Evolutionary conservation across 495 filamentous ascomycete species (phyloP).

Genomic region (Annulohypoxylon stygium): DNA sequence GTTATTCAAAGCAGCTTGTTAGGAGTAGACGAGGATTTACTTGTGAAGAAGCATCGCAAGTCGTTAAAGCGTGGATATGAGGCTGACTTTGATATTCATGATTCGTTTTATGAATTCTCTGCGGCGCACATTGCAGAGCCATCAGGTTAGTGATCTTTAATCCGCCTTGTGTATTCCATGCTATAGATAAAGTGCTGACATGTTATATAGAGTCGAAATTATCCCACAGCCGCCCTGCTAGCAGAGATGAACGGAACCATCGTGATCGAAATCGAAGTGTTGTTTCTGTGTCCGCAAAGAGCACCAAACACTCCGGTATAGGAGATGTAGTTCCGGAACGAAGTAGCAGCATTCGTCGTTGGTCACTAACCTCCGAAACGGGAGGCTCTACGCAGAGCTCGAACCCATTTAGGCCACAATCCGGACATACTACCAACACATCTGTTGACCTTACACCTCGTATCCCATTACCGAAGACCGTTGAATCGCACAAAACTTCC

Average conservation of each 20-base stretch:
- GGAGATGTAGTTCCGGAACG: slow-evolving; percentile 45
- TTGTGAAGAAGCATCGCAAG: slow-evolving; percentile 17
- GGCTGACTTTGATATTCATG: slow-evolving; percentile 35
- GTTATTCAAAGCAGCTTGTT: slow-evolving; percentile 23
- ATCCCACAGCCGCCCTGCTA: slow-evolving; percentile 15
- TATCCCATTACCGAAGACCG: slow-evolving; percentile 9
- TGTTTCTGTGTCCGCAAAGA: slow-evolving; percentile 35
- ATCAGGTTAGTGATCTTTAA: slow-evolving; percentile 39
- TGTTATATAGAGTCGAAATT: slow-evolving; percentile 28
- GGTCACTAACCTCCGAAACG: slow-evolving; percentile 59
- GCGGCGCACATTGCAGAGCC: slow-evolving; percentile 26
- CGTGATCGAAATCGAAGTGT: slow-evolving; percentile 43
- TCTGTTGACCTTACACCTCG: slow-evolving; percentile 55
- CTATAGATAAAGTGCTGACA: slow-evolving; percentile 23
- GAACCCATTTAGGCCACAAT: slow-evolving; percentile 56
- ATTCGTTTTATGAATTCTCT: slow-evolving; percentile 33
- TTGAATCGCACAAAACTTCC: not conserved
- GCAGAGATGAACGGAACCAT: slow-evolving; percentile 33
- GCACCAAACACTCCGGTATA: slow-evolving; percentile 38
- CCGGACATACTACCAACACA: slow-evolving; percentile 59
- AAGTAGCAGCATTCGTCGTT: slow-evolving; percentile 54
- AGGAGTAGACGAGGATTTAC: slow-evolving; percentile 26
- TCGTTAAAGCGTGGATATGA: slow-evolving; percentile 27
- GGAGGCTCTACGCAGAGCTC: slow-evolving; percentile 55
- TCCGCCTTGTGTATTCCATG: not conserved